A percentile compares a stretch with the other conserved stretches of the same genome.
Conservation (phyloP, 2,329 filamentous ascomycete genomes). For the Amphichorda felina region DNA sequence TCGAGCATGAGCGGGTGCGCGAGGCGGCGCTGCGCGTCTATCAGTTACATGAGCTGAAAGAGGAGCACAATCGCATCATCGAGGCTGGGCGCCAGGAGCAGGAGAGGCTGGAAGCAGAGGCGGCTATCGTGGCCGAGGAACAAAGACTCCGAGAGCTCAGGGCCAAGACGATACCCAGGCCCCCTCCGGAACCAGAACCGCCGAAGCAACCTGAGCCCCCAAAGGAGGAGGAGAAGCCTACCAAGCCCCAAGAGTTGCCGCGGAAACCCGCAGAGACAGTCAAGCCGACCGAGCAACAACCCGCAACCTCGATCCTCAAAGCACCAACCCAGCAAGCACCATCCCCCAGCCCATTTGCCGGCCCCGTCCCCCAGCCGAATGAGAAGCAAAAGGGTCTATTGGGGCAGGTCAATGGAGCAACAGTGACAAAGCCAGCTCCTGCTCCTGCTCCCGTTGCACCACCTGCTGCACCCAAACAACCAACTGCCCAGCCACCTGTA, state of each 20-base stretch:
- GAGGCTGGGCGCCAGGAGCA: slow-evolving; percentile 32
- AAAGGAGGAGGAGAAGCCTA: slow-evolving; percentile 2
- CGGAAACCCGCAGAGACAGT: background rate
- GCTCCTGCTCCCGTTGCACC: slow-evolving; percentile 6
- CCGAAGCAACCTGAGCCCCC: slow-evolving; percentile 9
- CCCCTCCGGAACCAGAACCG: slow-evolving; percentile 18
- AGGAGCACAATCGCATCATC: slow-evolving; percentile 29
- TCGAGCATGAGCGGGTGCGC: slow-evolving; percentile 54
- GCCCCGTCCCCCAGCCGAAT: background rate
- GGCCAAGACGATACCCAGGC: slow-evolving; percentile 30
- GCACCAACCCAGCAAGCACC: background rate
- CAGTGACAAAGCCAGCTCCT: slow-evolving; percentile 5
- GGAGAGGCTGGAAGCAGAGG: slow-evolving; percentile 31
- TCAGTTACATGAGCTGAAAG: slow-evolving; percentile 32
- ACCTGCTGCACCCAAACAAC: slow-evolving; percentile 7
- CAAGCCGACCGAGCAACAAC: background rate
- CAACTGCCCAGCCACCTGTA: slow-evolving; percentile 1
- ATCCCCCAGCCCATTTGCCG: background rate
- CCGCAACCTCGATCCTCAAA: background rate
- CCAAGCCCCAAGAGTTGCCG: slow-evolving; percentile 2
- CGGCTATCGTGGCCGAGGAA: slow-evolving; percentile 32
- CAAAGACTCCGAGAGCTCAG: slow-evolving; percentile 33
- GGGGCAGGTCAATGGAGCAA: background rate
- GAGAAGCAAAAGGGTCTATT: background rate
- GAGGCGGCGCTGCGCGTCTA: slow-evolving; percentile 35